Evolutionary conservation across 257 asterid genomes (phyloP), one percentile per base, ranked within the genome.

Genomic region (Mitragyna speciosa): DNA sequence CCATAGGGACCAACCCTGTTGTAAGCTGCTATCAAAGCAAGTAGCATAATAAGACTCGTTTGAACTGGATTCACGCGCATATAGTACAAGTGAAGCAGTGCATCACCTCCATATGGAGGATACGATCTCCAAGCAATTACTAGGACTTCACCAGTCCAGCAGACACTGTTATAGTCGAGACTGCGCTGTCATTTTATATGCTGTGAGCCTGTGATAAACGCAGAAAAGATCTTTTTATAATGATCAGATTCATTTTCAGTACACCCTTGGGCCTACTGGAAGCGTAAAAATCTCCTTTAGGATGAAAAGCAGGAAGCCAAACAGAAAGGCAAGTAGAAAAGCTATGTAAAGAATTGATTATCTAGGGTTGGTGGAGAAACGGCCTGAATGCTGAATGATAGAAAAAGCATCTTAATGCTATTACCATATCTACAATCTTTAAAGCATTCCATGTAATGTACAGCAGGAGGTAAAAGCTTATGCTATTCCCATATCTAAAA

Each of bases 11-110:
- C 80, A 36, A 0, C 73, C 26, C 9, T 47, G n/a, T 77, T 71
- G 43, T 68, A 73, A 73, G 72, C 73, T 71, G 68, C 68, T 52
- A 67, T 82, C 83, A 22, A 20, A 81, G 86, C 85, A 84, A 74
- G 76, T 54, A 78, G 69, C 74, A 72, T 64, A 56, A 66, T 74
- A 76, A 6, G 78, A 72, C 41, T 78, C 66, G 39, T 58, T 72
- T 52, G 49, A 24, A 20, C 43, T 51, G 61, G 68, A 76, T 67
- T 76, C 68, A 41, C 75, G 73, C 71, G 73, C 79, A 48, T 28
- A 49, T 47, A 39, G 54, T 36, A 72, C 80, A 49, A 51, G 24
- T 16, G 28, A 30, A 39, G 70, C 20, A 69, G 74, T 47, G 70
- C 83, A 83, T 83, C 54, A 39, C 12, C 12, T 8, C 47, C 48